These are phyloP conservation scores for Talaromyces sp. DNA, from an alignment of 2,329 filamentous ascomycete genomes.

Conservation along the genomic window DNA sequence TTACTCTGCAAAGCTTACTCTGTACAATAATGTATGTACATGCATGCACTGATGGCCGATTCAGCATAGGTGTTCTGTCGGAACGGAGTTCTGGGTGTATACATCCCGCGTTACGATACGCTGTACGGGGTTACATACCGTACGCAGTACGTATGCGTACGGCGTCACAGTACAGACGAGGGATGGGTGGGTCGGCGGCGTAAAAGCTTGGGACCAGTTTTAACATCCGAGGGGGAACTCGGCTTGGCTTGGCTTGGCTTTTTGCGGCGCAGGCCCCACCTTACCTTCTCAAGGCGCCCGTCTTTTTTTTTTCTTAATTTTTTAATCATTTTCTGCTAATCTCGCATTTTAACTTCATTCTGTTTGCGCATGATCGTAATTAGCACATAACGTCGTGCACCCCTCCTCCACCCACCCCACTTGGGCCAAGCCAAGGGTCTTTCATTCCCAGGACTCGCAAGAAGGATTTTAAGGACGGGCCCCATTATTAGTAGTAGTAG, in stretches of 20 bases:
- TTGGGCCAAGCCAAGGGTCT: background rate
- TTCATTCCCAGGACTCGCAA: background rate
- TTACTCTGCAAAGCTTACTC: too few relatives aligned
- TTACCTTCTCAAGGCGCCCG: background rate
- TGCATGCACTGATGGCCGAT: too few relatives aligned
- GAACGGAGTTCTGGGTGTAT: background rate
- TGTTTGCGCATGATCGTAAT: background rate
- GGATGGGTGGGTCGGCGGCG: background rate
- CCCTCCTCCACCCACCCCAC: background rate
- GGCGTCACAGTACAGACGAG: background rate
- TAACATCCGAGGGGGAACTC: background rate
- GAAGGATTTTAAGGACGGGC: background rate
- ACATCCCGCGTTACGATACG: background rate
- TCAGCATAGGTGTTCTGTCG: too few relatives aligned
- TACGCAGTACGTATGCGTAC: background rate
- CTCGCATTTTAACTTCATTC: background rate
- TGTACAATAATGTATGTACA: too few relatives aligned
- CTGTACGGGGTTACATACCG: too few relatives aligned
- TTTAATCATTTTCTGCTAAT: background rate
- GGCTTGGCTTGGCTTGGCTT: background rate
- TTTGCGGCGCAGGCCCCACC: background rate
- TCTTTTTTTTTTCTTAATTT: background rate
- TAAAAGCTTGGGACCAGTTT: background rate
- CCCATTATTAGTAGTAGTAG: background rate
- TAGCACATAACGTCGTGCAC: background rate